Evolutionary conservation across 148 eudicot species (phyloP).

Genomic region (Vaccinium darrowii): DNA sequence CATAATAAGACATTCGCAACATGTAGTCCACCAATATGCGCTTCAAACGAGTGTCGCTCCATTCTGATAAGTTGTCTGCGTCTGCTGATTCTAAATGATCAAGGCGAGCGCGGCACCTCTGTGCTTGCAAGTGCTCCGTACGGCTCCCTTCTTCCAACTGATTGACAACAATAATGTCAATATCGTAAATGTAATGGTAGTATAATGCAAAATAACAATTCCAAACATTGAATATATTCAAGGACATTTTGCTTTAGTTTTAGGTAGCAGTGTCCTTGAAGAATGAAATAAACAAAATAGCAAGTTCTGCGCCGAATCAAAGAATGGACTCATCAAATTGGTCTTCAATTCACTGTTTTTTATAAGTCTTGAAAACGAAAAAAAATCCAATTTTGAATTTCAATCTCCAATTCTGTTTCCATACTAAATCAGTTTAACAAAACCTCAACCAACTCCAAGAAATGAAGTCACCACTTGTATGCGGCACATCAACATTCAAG

Average conservation of each 20-base stretch:
- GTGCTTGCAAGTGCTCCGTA: constrained; percentile 79
- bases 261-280: neutral
- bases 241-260: neutral
- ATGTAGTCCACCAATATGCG: constrained; percentile 91
- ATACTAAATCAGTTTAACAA: neutral
- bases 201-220: neutral
- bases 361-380: neutral
- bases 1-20: constrained; percentile 93
- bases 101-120: constrained; percentile 70
- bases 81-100: constrained; percentile 87
- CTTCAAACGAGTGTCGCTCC: constrained; percentile 74
- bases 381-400: neutral
- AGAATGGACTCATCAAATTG: neutral
- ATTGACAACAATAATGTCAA: constrained; percentile 1
- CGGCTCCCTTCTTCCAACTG: constrained; percentile 91
- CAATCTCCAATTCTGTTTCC: neutral
- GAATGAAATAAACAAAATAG: neutral
- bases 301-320: neutral
- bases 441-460: neutral
- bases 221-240: neutral
- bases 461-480: neutral
- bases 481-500: neutral
- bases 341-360: neutral
- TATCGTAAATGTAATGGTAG: neutral
- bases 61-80: constrained; percentile 60